Percentiles rank a stretch among this genome's conserved stretches.
phyloP scores from a whole-genome alignment of 495 filamentous ascomycete species.

The Aspergillus cristatus region DNA sequence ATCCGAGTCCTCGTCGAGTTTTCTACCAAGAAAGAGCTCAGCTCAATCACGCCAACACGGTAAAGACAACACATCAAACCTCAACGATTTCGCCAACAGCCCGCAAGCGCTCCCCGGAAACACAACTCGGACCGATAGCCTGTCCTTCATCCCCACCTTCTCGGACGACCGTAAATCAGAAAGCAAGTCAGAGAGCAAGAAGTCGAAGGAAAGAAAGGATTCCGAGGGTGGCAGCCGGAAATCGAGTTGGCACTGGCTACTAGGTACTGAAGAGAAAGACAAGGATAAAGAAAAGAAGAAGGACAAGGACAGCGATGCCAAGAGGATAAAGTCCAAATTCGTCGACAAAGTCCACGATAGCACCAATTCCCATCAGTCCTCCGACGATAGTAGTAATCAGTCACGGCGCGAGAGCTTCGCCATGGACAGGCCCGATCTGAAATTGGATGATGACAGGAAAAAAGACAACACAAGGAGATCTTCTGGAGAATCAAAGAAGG shows the following conservation, averaged over 20 bases:
- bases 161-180: slow-evolving; percentile 57
- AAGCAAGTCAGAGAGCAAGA: slow-evolving; percentile 51
- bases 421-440: slow-evolving; percentile 67
- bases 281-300: slow-evolving; percentile 54
- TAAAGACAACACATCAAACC: slow-evolving; percentile 20
- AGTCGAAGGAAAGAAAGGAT: slow-evolving; percentile 54
- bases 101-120: slow-evolving; percentile 56
- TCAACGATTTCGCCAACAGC: slow-evolving; percentile 30
- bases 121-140: slow-evolving; percentile 60
- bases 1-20: slow-evolving; percentile 39
- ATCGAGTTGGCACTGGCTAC: slow-evolving; percentile 77
- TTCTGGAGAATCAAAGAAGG: slow-evolving; percentile 71
- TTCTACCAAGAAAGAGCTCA: slow-evolving; percentile 17
- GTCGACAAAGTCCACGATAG: slow-evolving; percentile 55
- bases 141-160: slow-evolving; percentile 79
- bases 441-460: slow-evolving; percentile 72
- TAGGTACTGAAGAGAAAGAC: slow-evolving; percentile 61
- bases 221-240: slow-evolving; percentile 50
- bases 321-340: slow-evolving; percentile 50
- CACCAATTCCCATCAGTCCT: slow-evolving; percentile 70
- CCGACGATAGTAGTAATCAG: slow-evolving; percentile 52
- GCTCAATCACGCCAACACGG: slow-evolving; percentile 15
- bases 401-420: slow-evolving; percentile 77
- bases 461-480: slow-evolving; percentile 71
- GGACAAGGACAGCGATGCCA: slow-evolving; percentile 51